Evolutionary conservation across 306 rosid species (phyloP).

Genomic region (Lathyrus aphaca): DNA sequence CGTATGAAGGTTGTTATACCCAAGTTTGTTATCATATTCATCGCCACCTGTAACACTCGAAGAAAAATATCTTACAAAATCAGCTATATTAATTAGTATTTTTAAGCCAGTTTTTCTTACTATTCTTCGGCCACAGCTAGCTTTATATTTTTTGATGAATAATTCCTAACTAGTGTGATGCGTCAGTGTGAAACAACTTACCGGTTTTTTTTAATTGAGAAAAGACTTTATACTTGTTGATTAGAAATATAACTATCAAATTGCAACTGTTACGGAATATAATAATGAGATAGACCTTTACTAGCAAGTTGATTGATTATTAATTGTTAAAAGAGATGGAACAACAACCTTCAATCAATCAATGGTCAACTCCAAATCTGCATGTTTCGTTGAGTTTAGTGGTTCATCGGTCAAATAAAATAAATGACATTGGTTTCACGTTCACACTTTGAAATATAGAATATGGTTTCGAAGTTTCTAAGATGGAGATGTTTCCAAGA

Average conservation of each 20-base stretch:
- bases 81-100: too few species aligned
- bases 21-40: too few species aligned
- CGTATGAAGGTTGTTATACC: too few species aligned
- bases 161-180: neutral
- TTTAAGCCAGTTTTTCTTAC: too few species aligned
- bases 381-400: conserved; percentile 13
- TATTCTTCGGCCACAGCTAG: neutral
- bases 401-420: conserved; percentile 10
- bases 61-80: too few species aligned
- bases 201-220: neutral
- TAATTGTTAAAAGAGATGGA: neutral
- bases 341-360: conserved; percentile 25
- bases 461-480: conserved; percentile 7
- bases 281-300: conserved; percentile 32
- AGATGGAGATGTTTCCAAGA: neutral
- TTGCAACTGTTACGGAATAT: neutral
- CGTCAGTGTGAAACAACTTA: conserved; percentile 9
- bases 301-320: conserved; percentile 41
- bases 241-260: conserved; percentile 8
- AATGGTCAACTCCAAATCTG: conserved; percentile 39
- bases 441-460: conserved; percentile 30
- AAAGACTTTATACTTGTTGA: neutral
- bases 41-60: too few species aligned
- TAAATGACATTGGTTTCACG: neutral
- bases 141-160: neutral